Percentiles rank a stretch among this genome's conserved stretches.
These are phyloP conservation scores for Aspergillus sp. DNA, from an alignment of 2,329 filamentous ascomycete genomes.

Conservation along the genomic window DNA sequence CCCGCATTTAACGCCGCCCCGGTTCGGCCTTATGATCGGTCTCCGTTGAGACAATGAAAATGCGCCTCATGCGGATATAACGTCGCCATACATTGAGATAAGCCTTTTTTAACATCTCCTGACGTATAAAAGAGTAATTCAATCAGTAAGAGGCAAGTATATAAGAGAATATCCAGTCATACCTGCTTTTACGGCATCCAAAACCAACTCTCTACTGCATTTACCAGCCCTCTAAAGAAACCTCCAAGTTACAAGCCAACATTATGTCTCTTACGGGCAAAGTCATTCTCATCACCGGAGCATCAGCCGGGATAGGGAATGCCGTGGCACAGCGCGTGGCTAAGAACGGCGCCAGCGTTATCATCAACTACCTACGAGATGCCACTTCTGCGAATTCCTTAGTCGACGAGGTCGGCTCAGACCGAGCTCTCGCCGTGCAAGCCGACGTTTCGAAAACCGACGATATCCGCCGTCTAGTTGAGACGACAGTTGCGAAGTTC, in stretches of 20 bases:
- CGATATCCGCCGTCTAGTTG: slow-evolving; percentile 52
- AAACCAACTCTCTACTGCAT: neutral
- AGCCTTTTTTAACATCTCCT: neutral
- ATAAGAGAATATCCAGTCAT: neutral
- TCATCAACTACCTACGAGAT: slow-evolving; percentile 59
- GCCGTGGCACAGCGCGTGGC: slow-evolving; percentile 40
- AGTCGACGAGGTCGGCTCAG: slow-evolving; percentile 47
- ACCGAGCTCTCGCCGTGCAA: slow-evolving; percentile 55
- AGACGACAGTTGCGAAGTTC: slow-evolving; percentile 50
- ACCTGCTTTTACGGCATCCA: neutral
- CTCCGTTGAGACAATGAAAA: neutral
- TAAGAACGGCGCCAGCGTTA: slow-evolving; percentile 44
- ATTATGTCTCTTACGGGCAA: slow-evolving; percentile 28
- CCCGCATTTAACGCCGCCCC: neutral
- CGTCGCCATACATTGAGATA: neutral
- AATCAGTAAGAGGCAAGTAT: neutral
- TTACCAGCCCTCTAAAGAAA: neutral
- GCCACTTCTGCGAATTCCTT: slow-evolving; percentile 55
- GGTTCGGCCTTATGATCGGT: neutral
- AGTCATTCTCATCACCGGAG: slow-evolving; percentile 43
- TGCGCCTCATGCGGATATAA: neutral
- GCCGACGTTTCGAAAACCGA: slow-evolving; percentile 52
- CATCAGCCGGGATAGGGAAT: slow-evolving; percentile 42
- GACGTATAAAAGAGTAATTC: no score
- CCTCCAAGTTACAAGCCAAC: neutral